phyloP scores from a whole-genome alignment of 306 rosid species.

The Styphnolobium japonicum region DNA sequence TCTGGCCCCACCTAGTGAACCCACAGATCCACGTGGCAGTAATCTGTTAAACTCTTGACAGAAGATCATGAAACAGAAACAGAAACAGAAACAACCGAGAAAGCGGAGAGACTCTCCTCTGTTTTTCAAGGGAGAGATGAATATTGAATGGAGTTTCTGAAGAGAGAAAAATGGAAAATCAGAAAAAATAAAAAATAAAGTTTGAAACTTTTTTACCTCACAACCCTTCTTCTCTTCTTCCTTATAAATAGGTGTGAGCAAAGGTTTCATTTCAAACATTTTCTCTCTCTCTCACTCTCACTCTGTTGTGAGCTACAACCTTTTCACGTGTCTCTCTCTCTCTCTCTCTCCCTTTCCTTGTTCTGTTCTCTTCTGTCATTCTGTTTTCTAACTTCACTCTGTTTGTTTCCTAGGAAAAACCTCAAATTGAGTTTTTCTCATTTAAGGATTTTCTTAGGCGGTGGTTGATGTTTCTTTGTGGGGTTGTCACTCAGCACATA shows the following conservation, averaged over 20 bases:
- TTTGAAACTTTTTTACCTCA: neutral
- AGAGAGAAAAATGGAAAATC: neutral
- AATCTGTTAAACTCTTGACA: neutral
- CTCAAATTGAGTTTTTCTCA: constrained; percentile 29
- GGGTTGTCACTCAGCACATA: neutral
- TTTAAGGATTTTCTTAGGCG: constrained; percentile 23
- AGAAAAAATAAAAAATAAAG: neutral
- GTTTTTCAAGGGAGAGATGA: neutral
- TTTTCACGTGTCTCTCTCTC: constrained; percentile 57
- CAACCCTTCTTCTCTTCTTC: constrained; percentile 18
- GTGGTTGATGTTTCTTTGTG: constrained; percentile 34
- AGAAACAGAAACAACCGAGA: neutral
- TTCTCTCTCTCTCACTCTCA: neutral
- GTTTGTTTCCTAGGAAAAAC: constrained; percentile 36
- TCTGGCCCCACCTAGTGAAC: too few species aligned
- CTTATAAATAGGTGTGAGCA: constrained; percentile 38
- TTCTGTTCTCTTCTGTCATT: constrained; percentile 19
- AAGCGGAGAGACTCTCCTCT: neutral
- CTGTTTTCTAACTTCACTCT: constrained; percentile 10
- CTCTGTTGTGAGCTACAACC: constrained; percentile 11
- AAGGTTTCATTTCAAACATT: constrained; percentile 28
- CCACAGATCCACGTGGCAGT: constrained; percentile 47
- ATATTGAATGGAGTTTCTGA: neutral
- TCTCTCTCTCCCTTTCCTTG: constrained; percentile 1
- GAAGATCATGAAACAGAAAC: neutral